Percentiles rank a stretch among this genome's conserved stretches.
phyloP scores from a whole-genome alignment of 345 rosid genomes.

The Eucalyptus caleyi region DNA sequence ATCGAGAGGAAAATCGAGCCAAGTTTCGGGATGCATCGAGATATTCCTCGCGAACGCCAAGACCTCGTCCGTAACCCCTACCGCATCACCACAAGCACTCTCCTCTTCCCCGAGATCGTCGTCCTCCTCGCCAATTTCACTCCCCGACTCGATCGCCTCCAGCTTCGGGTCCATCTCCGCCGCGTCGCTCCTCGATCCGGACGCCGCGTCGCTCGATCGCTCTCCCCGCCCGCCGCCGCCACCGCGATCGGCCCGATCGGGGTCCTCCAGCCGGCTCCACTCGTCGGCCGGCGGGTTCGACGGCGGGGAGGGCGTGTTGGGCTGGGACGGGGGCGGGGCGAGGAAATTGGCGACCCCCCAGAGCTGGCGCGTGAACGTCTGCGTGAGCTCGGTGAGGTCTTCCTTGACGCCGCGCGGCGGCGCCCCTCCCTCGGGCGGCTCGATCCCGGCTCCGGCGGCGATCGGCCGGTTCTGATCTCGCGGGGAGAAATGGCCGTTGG shows the following conservation, averaged over 20 bases:
- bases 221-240: conserved; percentile 26
- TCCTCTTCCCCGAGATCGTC: conserved; percentile 20
- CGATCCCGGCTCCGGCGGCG: not conserved
- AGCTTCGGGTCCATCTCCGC: not conserved
- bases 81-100: conserved; percentile 14
- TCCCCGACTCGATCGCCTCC: not conserved
- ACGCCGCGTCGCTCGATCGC: not conserved
- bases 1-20: conserved; percentile 92
- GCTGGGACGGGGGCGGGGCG: conserved; percentile 44
- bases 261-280: conserved; percentile 14
- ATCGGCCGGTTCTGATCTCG: not conserved
- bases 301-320: conserved; percentile 4
- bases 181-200: not conserved
- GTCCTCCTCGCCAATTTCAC: conserved; percentile 6
- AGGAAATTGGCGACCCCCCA: conserved; percentile 97
- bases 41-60: conserved; percentile 78
- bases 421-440: conserved; percentile 22
- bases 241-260: conserved; percentile 27
- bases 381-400: conserved; percentile 66
- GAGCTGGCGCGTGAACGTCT: conserved; percentile 61
- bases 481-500: not conserved
- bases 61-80: conserved; percentile 82
- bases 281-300: not conserved
- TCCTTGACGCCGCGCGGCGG: conserved; percentile 75
- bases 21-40: conserved; percentile 90